Percentiles rank a stretch among this genome's conserved stretches.
phyloP scores from a whole-genome alignment of 1,284 basidiomycete genomes.

The Schizophyllum commune region DNA sequence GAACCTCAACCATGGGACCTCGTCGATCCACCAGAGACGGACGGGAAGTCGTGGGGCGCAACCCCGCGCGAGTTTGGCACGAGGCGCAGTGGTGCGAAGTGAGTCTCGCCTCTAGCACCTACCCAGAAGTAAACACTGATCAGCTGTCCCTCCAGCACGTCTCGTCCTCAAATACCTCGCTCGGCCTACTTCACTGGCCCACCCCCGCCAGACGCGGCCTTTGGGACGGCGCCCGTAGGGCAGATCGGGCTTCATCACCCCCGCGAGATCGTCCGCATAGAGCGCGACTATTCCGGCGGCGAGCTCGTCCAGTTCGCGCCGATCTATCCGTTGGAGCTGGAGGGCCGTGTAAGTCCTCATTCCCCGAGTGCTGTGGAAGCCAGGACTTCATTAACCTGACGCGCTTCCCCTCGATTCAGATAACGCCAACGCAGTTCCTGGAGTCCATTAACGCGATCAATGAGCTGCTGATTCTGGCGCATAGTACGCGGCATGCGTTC shows the following conservation, averaged over 20 bases:
- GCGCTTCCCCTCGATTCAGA: conserved; percentile 29
- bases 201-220: conserved; percentile 64
- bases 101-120: neutral
- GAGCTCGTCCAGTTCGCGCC: conserved; percentile 77
- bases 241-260: conserved; percentile 77
- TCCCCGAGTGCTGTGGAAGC: neutral
- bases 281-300: conserved; percentile 76
- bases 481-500: conserved; percentile 57
- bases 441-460: conserved; percentile 82
- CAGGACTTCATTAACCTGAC: neutral
- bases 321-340: conserved; percentile 75
- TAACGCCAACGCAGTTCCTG: conserved; percentile 76
- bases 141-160: conserved; percentile 22
- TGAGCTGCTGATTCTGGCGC: conserved; percentile 71
- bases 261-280: conserved; percentile 77
- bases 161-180: conserved; percentile 53
- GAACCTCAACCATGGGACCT: conserved; percentile 53
- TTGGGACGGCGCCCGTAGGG: conserved; percentile 67
- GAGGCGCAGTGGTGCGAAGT: neutral
- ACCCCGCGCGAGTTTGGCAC: conserved; percentile 3
- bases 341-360: conserved; percentile 58
- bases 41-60: conserved; percentile 21
- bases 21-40: conserved; percentile 36
- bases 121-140: conserved; percentile 1
- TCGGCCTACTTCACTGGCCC: conserved; percentile 82